phyloP scores from a whole-genome alignment of 1,284 basidiomycete genomes.

The Boletus semigastroideus region DNA sequence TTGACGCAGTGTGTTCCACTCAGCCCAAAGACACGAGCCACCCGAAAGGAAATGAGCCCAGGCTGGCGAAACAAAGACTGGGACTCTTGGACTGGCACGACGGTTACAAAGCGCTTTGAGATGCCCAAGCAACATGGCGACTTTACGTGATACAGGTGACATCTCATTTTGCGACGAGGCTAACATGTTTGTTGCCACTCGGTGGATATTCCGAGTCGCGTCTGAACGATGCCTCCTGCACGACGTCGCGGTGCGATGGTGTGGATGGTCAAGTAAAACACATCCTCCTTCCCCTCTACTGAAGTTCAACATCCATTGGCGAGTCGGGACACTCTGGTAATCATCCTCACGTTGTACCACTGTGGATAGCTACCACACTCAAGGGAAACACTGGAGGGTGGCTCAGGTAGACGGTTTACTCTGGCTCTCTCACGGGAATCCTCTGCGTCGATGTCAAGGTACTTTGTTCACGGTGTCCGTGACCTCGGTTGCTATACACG shows the following conservation, averaged over 20 bases:
- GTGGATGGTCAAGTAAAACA: neutral
- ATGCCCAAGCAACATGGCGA: neutral
- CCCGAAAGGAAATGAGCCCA: neutral
- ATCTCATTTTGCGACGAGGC: neutral
- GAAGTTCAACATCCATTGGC: too few species aligned
- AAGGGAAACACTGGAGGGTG: neutral
- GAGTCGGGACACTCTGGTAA: neutral
- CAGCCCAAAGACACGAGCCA: neutral
- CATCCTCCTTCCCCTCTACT: neutral
- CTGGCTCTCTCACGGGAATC: neutral
- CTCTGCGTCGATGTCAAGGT: neutral
- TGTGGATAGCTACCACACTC: neutral
- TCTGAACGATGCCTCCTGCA: neutral
- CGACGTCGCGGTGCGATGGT: too few species aligned
- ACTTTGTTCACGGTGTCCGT: neutral
- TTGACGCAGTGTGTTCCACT: neutral
- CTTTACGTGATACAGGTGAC: constrained; percentile 1
- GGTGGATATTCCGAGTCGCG: neutral
- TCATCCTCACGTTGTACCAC: neutral
- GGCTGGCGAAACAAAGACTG: neutral
- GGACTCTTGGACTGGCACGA: neutral
- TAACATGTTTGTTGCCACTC: neutral
- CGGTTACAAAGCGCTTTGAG: neutral
- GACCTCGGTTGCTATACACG: neutral
- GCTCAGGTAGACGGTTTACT: neutral